These are phyloP conservation scores for Mychonastes homosphaera DNA, from an alignment of 139 green algal species.

Conservation along the genomic window DNA sequence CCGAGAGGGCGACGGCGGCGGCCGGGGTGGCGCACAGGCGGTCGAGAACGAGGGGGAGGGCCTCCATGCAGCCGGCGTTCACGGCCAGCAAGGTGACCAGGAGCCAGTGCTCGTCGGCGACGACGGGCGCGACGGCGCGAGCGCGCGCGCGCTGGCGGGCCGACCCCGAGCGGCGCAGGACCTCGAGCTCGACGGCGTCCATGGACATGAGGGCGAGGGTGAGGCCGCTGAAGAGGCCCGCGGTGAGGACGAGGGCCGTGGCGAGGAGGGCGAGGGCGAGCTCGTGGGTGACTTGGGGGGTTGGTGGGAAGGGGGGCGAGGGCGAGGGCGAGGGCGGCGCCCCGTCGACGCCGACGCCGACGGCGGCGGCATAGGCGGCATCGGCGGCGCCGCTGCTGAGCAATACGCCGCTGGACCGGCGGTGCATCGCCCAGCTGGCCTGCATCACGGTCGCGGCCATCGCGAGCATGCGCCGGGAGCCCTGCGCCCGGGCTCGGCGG, in stretches of 20 bases:
- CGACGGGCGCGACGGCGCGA: slow-evolving; percentile 23
- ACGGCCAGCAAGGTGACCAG: slow-evolving; percentile 54
- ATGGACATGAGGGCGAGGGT: slow-evolving; percentile 68
- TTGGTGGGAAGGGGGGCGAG: too few relatives aligned
- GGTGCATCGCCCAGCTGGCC: too few relatives aligned
- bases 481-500: too few relatives aligned
- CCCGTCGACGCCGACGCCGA: too few relatives aligned
- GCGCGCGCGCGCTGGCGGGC: slow-evolving; percentile 28
- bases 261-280: not conserved
- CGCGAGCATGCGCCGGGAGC: too few relatives aligned
- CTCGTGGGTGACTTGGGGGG: not conserved
- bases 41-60: slow-evolving; percentile 69
- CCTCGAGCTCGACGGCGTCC: slow-evolving; percentile 53
- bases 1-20: slow-evolving; percentile 57
- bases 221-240: slow-evolving; percentile 62
- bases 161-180: slow-evolving; percentile 14
- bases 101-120: slow-evolving; percentile 40
- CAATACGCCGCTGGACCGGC: too few relatives aligned
- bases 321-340: too few relatives aligned
- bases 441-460: too few relatives aligned
- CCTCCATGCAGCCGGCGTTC: slow-evolving; percentile 54
- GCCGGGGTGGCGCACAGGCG: slow-evolving; percentile 44
- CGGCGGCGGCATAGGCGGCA: not conserved
- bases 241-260: slow-evolving; percentile 28
- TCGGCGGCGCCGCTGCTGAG: too few relatives aligned